Percentiles rank a stretch among this genome's conserved stretches.
Evolutionary conservation across 2,329 filamentous ascomycete genomes (phyloP).

Genomic region (Neobulgaria alba): DNA sequence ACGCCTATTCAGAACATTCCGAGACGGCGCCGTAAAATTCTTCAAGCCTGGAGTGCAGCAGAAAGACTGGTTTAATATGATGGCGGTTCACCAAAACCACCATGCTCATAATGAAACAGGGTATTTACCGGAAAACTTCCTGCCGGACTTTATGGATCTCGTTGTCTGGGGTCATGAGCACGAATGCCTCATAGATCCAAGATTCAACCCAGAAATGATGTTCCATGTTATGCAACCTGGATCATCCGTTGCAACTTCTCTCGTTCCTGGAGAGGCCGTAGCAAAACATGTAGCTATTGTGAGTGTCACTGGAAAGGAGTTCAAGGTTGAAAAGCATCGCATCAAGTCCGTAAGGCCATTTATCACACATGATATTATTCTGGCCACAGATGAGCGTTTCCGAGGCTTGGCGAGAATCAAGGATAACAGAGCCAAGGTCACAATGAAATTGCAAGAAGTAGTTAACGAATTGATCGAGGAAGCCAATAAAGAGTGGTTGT

Average conservation of each 20-base stretch:
- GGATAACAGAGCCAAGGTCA: constrained; percentile 76
- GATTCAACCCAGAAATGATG: constrained; percentile 73
- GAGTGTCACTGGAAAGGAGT: constrained; percentile 74
- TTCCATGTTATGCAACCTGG: constrained; percentile 98
- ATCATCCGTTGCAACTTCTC: constrained; percentile 88
- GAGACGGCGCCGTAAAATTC: constrained; percentile 90
- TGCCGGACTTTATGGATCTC: constrained; percentile 85
- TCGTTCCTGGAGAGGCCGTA: constrained; percentile 82
- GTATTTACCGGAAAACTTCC: constrained; percentile 88
- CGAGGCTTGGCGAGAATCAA: constrained; percentile 70
- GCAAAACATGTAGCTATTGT: constrained; percentile 85
- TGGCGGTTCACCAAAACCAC: constrained; percentile 95
- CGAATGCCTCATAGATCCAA: constrained; percentile 84
- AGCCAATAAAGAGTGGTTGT: constrained; percentile 72
- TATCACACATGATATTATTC: constrained; percentile 71
- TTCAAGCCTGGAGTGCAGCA: constrained; percentile 74
- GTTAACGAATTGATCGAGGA: constrained; percentile 84
- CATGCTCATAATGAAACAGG: constrained; percentile 83
- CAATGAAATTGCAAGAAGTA: constrained; percentile 63
- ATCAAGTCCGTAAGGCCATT: constrained; percentile 88
- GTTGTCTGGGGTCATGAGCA: constrained; percentile 98
- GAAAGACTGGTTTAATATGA: constrained; percentile 89
- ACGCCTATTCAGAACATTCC: constrained; percentile 84
- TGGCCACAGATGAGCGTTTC: constrained; percentile 68
- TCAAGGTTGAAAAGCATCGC: constrained; percentile 70